Evolutionary conservation across 1,284 basidiomycete genomes (phyloP).

Genomic region (Trichosporon sp.): DNA sequence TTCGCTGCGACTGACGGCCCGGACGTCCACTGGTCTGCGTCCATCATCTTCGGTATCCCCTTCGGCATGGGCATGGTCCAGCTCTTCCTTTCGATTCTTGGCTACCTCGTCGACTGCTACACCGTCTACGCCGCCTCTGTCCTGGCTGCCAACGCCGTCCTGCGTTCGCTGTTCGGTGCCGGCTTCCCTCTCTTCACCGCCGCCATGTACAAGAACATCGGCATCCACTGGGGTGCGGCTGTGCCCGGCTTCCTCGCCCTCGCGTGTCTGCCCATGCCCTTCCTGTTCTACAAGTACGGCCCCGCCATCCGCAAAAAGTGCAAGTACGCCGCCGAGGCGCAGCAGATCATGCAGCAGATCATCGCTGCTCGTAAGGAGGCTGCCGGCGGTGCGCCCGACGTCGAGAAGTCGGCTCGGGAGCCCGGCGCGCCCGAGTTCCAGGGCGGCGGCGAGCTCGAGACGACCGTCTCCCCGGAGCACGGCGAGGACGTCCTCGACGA

Average conservation of each 20-base stretch:
- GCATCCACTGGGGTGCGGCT: slow-evolving; percentile 63
- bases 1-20: slow-evolving; percentile 48
- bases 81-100: slow-evolving; percentile 59
- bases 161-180: slow-evolving; percentile 63
- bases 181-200: slow-evolving; percentile 60
- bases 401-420: slow-evolving; percentile 12
- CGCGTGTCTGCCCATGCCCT: slow-evolving; percentile 58
- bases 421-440: background rate
- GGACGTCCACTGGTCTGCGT: slow-evolving; percentile 54
- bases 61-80: slow-evolving; percentile 64
- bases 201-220: slow-evolving; percentile 53
- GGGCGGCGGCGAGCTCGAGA: background rate
- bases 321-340: slow-evolving; percentile 46
- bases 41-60: slow-evolving; percentile 58
- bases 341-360: slow-evolving; percentile 36
- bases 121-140: slow-evolving; percentile 56
- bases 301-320: slow-evolving; percentile 58
- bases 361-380: slow-evolving; percentile 34
- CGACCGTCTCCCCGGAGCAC: background rate
- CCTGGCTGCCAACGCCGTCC: slow-evolving; percentile 64
- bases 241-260: slow-evolving; percentile 61
- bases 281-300: slow-evolving; percentile 56
- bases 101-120: slow-evolving; percentile 64
- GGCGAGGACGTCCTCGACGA: slow-evolving; percentile 11
- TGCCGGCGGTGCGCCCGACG: slow-evolving; percentile 10